Evolutionary conservation across 2,329 filamentous ascomycete species (phyloP), one percentile per base, ranked within the genome.

Genomic region (Aspergillus udagawae): DNA sequence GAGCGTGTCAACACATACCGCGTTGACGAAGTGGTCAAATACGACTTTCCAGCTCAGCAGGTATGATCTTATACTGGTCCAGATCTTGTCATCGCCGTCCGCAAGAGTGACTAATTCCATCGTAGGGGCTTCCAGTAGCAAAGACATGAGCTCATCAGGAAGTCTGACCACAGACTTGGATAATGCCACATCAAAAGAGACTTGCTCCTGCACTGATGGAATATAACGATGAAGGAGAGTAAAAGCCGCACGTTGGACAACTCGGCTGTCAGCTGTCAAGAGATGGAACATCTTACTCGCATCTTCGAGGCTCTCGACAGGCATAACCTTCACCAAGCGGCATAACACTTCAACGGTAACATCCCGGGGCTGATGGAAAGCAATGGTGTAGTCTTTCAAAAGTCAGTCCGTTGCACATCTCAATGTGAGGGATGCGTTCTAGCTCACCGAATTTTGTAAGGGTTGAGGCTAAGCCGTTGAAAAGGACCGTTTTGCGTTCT

Each of bases 21-120:
- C 86, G 21, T 86, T 85, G 20, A 81, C 79, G 69, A 93, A 95
- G 48, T 93, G 88, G 65, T 96, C 91, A 69, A 96, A 97, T 0
- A 97, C 82, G 1, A 97, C 80, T 61, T 90, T 85, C 94, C 94
- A 99, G 10, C 91, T 89, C 28, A 96, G 79, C 2, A 99, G 80
- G 67, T 97, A 99, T 9, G 87, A 86, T 53, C 91, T 85, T 50
- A 96, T 79, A 0, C 83, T 70, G 0, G 85, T 77, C 10, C 91
- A 91, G 65, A 92, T 89, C 35, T 70, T 77, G 17, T 83, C 79
- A 4, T 86, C 81, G 23, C 92, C 85, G 38, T 82, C 79, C 8
- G 87, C 83, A 49, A 89, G 85, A 0, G 83, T 80, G 49, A 91
- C 83, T 12, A 80, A 80, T n/a, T 88, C 83, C 2, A 90, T 79